phyloP scores from a whole-genome alignment of 441 rosid genomes.

The Bruguiera hainesii region DNA sequence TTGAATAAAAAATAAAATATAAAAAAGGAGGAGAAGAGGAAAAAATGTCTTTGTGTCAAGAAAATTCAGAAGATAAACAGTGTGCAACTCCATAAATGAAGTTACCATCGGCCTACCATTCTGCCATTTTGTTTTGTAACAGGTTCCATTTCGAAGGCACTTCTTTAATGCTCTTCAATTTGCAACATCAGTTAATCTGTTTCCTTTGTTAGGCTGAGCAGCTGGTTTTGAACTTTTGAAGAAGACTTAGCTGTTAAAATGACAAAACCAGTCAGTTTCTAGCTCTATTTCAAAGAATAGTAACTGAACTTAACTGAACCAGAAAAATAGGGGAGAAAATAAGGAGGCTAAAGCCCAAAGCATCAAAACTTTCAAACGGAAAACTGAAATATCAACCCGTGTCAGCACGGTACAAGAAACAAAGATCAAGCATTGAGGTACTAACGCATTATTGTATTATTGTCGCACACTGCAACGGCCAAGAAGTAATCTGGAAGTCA shows the following conservation, averaged over 20 bases:
- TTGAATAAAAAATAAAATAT: too few relatives aligned
- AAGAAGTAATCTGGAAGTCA: conserved; percentile 35
- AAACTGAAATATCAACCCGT: too few relatives aligned
- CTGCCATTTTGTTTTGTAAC: conserved; percentile 20
- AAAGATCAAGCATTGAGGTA: not conserved
- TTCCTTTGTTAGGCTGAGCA: conserved; percentile 30
- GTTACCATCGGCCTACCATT: conserved; percentile 21
- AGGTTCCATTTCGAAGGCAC: conserved; percentile 22
- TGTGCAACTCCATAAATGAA: not conserved
- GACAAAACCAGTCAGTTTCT: not conserved
- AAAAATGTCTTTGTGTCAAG: not conserved
- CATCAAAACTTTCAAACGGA: too few relatives aligned
- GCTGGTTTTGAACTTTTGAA: conserved; percentile 31
- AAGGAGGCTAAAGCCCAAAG: not conserved
- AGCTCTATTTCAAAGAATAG: conserved; percentile 1
- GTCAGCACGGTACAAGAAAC: not conserved
- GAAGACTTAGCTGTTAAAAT: conserved; percentile 21
- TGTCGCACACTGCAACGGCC: not conserved
- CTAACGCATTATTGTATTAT: too few relatives aligned
- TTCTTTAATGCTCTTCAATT: conserved; percentile 29
- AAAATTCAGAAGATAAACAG: not conserved
- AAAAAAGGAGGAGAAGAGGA: too few relatives aligned
- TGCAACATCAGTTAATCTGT: conserved; percentile 32
- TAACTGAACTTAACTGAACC: conserved; percentile 3
- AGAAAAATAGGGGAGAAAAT: not conserved